phyloP scores from a whole-genome alignment of 1,139 yeast genomes.

The Suhomyces ambrosiae region DNA sequence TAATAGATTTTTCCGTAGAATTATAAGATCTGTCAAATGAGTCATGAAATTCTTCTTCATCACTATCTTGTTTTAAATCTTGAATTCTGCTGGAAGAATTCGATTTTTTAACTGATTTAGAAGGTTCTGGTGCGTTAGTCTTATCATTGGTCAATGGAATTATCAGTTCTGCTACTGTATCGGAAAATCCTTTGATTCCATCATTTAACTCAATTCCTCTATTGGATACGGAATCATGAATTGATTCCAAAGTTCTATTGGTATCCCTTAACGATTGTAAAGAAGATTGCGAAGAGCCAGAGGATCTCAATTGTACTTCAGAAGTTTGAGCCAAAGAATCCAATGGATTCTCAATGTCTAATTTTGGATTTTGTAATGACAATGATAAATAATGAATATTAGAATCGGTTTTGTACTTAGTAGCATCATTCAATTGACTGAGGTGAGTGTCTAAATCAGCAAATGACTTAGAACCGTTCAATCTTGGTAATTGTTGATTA shows the following conservation, averaged over 20 bases:
- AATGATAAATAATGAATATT: constrained; percentile 42
- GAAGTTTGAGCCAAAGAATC: constrained; percentile 33
- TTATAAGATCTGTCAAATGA: constrained; percentile 43
- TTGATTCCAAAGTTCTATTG: constrained; percentile 37
- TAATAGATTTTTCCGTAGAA: constrained; percentile 46
- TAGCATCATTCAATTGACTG: constrained; percentile 32
- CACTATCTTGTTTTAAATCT: constrained; percentile 8
- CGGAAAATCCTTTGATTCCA: constrained; percentile 50
- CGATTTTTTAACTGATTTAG: constrained; percentile 4
- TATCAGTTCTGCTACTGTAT: constrained; percentile 40
- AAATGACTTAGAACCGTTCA: constrained; percentile 14
- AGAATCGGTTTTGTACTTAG: constrained; percentile 30
- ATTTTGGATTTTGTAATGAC: constrained; percentile 31
- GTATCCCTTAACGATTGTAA: constrained; percentile 43
- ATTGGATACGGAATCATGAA: constrained; percentile 23
- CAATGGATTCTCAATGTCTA: constrained; percentile 36
- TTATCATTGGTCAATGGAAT: constrained; percentile 20
- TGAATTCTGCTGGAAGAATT: constrained; percentile 6
- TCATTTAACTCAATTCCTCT: constrained; percentile 44
- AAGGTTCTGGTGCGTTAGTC: not conserved
- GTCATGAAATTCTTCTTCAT: constrained; percentile 30
- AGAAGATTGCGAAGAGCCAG: constrained; percentile 49
- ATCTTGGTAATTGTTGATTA: constrained; percentile 11
- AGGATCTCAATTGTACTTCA: constrained; percentile 37
- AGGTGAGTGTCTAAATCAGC: constrained; percentile 43